Percentiles rank a stretch among this genome's conserved stretches.
These are phyloP conservation scores for Claviceps cyperi DNA, from an alignment of 2,329 filamentous ascomycete species.

Conservation along the genomic window DNA sequence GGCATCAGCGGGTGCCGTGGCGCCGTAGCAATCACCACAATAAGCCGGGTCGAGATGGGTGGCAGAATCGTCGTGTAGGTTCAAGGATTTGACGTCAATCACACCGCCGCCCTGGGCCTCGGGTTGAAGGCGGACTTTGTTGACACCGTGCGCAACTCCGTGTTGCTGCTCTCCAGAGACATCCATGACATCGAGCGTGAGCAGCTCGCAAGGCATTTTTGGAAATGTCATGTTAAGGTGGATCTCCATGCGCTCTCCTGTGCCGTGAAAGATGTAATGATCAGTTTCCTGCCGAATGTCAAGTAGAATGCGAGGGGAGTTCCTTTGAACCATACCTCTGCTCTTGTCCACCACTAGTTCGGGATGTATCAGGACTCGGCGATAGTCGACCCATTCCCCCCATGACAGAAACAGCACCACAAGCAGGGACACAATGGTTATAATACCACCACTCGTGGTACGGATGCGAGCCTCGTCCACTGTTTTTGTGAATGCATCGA, in stretches of 20 bases:
- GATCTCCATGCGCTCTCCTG: conserved; percentile 97
- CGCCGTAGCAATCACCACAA: conserved; percentile 89
- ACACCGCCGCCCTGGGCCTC: conserved; percentile 59
- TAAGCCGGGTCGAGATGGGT: conserved; percentile 79
- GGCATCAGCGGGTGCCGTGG: conserved; percentile 54
- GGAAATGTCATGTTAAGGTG: conserved; percentile 96
- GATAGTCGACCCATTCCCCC: conserved; percentile 94
- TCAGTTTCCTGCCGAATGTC: conserved; percentile 5
- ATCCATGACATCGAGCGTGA: conserved; percentile 98
- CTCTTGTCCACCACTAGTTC: conserved; percentile 95
- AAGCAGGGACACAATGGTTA: conserved; percentile 81
- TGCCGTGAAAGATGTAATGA: neutral
- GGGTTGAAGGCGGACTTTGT: conserved; percentile 71
- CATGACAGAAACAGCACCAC: conserved; percentile 79
- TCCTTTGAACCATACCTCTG: conserved; percentile 45
- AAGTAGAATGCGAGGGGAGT: no score
- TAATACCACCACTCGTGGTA: conserved; percentile 87
- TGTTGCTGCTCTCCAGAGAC: conserved; percentile 94
- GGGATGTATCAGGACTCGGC: conserved; percentile 70
- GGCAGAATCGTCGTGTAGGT: conserved; percentile 51
- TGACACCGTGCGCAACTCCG: conserved; percentile 82
- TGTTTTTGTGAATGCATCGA: conserved; percentile 98
- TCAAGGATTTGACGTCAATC: conserved; percentile 54
- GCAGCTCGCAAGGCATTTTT: conserved; percentile 79
- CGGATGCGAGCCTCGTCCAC: conserved; percentile 95